Evolutionary conservation across 345 rosid genomes (phyloP).

Genomic region (Rhodomyrtus tomentosa): DNA sequence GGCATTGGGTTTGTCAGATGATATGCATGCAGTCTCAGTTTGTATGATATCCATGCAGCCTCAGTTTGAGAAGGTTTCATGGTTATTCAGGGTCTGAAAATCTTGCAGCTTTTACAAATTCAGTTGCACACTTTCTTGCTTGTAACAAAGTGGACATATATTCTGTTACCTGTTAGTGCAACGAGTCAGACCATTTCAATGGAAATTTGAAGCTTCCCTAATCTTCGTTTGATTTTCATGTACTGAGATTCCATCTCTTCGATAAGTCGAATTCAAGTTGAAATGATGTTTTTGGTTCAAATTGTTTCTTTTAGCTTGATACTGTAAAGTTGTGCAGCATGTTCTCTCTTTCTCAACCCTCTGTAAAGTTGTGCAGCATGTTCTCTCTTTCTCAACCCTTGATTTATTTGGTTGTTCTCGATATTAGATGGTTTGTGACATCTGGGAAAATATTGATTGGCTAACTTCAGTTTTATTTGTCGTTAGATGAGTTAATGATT

Average conservation of each 20-base stretch:
- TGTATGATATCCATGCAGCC: neutral
- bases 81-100: neutral
- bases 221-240: neutral
- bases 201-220: neutral
- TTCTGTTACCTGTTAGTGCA: neutral
- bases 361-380: neutral
- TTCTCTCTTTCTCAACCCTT: neutral
- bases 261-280: slow-evolving; percentile 18
- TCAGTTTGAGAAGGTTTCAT: neutral
- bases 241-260: neutral
- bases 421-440: neutral
- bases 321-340: no score
- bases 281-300: neutral
- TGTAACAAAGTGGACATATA: neutral
- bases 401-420: neutral
- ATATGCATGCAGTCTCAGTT: no score
- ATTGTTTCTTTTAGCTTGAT: neutral
- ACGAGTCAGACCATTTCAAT: neutral
- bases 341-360: no score
- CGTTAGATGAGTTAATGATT: neutral
- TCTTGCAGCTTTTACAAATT: neutral
- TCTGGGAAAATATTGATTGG: neutral
- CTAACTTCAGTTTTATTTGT: neutral
- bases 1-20: neutral
- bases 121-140: neutral